phyloP scores from a whole-genome alignment of 495 filamentous ascomycete genomes.

The Haplographium delicatum region DNA sequence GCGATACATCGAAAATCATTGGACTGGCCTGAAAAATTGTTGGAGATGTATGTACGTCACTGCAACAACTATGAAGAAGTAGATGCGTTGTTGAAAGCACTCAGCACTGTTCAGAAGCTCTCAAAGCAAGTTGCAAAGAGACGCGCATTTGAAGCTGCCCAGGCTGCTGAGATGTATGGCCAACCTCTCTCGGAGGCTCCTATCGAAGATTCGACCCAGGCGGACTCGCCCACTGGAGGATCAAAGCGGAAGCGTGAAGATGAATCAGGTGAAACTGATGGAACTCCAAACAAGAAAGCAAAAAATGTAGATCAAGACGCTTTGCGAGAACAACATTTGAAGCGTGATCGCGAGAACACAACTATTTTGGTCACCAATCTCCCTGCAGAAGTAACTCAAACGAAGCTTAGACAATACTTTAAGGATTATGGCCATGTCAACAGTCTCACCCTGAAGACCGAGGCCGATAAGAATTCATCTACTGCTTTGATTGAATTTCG shows the following conservation, averaged over 20 bases:
- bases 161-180: slow-evolving; percentile 44
- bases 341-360: slow-evolving; percentile 84
- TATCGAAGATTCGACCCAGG: background rate
- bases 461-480: slow-evolving; percentile 51
- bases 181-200: slow-evolving; percentile 28
- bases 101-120: slow-evolving; percentile 63
- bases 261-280: slow-evolving; percentile 24
- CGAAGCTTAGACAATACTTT: slow-evolving; percentile 80
- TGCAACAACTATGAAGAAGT: slow-evolving; percentile 81
- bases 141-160: slow-evolving; percentile 59
- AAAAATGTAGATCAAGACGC: slow-evolving; percentile 36
- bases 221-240: slow-evolving; percentile 10
- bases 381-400: slow-evolving; percentile 61
- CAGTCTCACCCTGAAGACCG: slow-evolving; percentile 56
- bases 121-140: slow-evolving; percentile 57
- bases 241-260: slow-evolving; percentile 70
- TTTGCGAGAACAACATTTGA: slow-evolving; percentile 39
- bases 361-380: slow-evolving; percentile 76
- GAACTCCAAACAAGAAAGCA: slow-evolving; percentile 49
- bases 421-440: slow-evolving; percentile 82
- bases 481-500: slow-evolving; percentile 83
- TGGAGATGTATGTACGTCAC: slow-evolving; percentile 77
- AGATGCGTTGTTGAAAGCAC: slow-evolving; percentile 62
- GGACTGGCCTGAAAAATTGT: slow-evolving; percentile 90
- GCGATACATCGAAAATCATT: slow-evolving; percentile 63